phyloP scores from a whole-genome alignment of 805 yeast genomes.

The Ogataea nonfermentans region DNA sequence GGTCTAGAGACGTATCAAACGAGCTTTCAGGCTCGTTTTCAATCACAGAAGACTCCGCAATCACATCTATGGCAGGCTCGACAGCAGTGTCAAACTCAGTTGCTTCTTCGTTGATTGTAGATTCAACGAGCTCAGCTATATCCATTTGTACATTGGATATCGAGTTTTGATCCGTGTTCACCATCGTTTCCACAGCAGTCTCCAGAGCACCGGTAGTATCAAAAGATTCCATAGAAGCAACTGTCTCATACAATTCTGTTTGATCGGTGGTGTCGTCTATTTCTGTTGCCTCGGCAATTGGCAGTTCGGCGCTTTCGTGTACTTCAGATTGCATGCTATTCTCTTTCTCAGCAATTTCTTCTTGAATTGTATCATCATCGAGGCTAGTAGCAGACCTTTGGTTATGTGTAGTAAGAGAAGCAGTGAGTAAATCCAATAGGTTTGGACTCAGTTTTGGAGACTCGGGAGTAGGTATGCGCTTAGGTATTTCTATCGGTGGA shows the following conservation, averaged over 20 bases:
- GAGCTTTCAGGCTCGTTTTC: conserved; percentile 13
- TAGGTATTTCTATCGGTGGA: conserved; percentile 16
- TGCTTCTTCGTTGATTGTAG: background rate
- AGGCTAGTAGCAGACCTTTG: background rate
- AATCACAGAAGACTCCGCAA: conserved; percentile 31
- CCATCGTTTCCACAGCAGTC: conserved; percentile 2
- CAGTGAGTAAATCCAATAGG: conserved; percentile 19
- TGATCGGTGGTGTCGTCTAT: background rate
- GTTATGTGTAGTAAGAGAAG: conserved; percentile 23
- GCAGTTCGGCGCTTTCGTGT: no score
- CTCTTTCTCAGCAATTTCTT: background rate
- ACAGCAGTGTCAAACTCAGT: background rate
- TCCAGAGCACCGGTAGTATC: conserved; percentile 2
- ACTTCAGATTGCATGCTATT: background rate
- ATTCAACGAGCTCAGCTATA: background rate
- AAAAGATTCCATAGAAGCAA: no score
- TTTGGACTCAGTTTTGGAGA: conserved; percentile 28
- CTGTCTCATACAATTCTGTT: background rate
- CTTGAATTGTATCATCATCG: background rate
- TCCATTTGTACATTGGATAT: background rate
- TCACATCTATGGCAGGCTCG: conserved; percentile 14
- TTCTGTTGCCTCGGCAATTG: conserved; percentile 1
- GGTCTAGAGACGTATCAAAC: conserved; percentile 18
- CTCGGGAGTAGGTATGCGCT: conserved; percentile 24
- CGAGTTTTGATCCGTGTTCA: background rate